These are phyloP conservation scores for Coniferiporia sulphurascens DNA, from an alignment of 1,284 basidiomycete genomes.

Conservation along the genomic window DNA sequence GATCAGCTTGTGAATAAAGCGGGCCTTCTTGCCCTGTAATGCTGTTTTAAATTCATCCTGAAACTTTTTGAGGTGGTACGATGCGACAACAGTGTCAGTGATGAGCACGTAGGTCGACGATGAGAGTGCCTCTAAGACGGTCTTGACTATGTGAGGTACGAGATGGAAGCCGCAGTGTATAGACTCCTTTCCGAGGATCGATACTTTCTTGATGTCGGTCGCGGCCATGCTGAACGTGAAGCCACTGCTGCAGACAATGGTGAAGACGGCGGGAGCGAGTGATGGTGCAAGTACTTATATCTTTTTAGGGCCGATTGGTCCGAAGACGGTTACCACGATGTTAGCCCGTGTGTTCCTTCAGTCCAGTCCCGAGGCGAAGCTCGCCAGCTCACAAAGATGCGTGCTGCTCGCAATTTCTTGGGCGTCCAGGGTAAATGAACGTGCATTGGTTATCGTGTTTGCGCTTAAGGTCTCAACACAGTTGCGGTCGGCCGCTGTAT, in stretches of 20 bases:
- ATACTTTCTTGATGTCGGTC: constrained; percentile 59
- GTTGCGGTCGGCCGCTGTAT: neutral
- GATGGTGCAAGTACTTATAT: neutral
- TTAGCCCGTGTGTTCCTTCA: neutral
- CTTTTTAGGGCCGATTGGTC: neutral
- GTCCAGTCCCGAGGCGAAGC: too few relatives aligned
- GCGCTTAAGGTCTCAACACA: neutral
- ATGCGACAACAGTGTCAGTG: constrained; percentile 88
- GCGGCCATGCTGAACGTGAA: constrained; percentile 24
- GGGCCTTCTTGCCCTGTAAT: constrained; percentile 35
- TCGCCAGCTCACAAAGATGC: constrained; percentile 2
- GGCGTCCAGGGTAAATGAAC: neutral
- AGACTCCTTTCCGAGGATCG: constrained; percentile 82
- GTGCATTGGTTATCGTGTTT: neutral
- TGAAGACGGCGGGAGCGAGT: neutral
- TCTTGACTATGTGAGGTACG: constrained; percentile 78
- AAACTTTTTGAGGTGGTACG: constrained; percentile 70
- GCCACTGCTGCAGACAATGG: neutral
- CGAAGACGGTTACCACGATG: neutral
- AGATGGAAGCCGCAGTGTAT: constrained; percentile 94
- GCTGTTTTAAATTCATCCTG: constrained; percentile 59
- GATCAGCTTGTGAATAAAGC: constrained; percentile 80
- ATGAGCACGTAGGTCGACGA: constrained; percentile 91
- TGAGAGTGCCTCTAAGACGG: constrained; percentile 68
- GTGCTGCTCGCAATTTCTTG: neutral